These are phyloP conservation scores for Stagonosporopsis chrysanthemi DNA, from an alignment of 2,329 filamentous ascomycete genomes.

Conservation along the genomic window DNA sequence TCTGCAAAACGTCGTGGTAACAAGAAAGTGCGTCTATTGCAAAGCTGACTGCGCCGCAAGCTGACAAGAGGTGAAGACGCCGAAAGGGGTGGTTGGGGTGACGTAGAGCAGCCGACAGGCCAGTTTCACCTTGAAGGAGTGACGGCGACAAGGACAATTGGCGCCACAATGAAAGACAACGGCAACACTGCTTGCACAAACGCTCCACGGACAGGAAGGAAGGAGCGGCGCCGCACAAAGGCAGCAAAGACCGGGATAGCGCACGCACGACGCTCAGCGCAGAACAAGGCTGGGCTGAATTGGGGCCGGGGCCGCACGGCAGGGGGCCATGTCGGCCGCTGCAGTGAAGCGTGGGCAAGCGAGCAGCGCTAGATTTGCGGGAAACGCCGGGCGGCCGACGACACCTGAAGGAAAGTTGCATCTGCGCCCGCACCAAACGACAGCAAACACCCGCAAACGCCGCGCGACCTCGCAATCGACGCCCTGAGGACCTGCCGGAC, in stretches of 20 bases:
- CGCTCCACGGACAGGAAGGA: conserved; percentile 19
- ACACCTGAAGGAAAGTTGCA: conserved; percentile 23
- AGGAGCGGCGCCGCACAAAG: conserved; percentile 41
- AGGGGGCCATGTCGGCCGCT: conserved; percentile 4
- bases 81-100: conserved; percentile 42
- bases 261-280: conserved; percentile 31
- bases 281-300: conserved; percentile 28
- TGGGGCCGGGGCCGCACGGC: conserved; percentile 6
- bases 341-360: conserved; percentile 22
- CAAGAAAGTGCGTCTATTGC: background rate
- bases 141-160: conserved; percentile 21
- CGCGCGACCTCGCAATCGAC: background rate
- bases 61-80: conserved; percentile 4
- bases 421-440: conserved; percentile 12
- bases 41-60: conserved; percentile 4
- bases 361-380: conserved; percentile 12
- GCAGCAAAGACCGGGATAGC: conserved; percentile 29
- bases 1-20: conserved; percentile 20
- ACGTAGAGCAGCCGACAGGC: conserved; percentile 36
- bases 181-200: conserved; percentile 15
- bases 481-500: background rate
- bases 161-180: conserved; percentile 27
- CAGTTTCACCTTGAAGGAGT: conserved; percentile 27
- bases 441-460: conserved; percentile 18
- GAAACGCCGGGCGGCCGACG: conserved; percentile 24